phyloP scores from a whole-genome alignment of 2,329 filamentous ascomycete genomes.

The Nemania abortiva region DNA sequence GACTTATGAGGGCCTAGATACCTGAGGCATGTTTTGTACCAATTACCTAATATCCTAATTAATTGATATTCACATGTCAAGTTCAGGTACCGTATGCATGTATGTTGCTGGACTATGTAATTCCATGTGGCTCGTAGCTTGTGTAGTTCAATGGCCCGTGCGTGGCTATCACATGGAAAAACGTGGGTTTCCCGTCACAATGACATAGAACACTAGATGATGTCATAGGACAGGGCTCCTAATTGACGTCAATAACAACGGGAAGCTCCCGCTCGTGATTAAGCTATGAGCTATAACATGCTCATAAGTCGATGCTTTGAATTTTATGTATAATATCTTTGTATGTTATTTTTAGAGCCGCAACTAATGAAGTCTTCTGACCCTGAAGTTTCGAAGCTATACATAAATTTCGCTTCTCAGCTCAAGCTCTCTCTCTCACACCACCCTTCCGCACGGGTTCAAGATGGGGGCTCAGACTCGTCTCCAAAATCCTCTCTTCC shows the following conservation, averaged over 20 bases:
- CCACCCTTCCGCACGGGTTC: neutral
- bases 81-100: no score
- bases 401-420: neutral
- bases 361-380: neutral
- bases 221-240: conserved; percentile 9
- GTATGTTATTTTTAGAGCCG: neutral
- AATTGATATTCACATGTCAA: no score
- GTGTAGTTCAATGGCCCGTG: conserved; percentile 6
- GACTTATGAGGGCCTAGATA: conserved; percentile 48
- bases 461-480: conserved; percentile 40
- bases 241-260: neutral
- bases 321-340: no score
- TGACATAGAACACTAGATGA: conserved; percentile 6
- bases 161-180: conserved; percentile 19
- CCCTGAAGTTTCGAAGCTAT: neutral
- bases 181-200: neutral
- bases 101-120: no score
- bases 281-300: neutral
- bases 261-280: conserved; percentile 4
- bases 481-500: conserved; percentile 58
- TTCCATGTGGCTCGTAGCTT: neutral
- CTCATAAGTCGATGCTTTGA: no score
- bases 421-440: neutral
- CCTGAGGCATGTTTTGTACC: no score
- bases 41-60: no score